Evolutionary conservation across 2,329 filamentous ascomycete species (phyloP).

Genomic region (Fusarium sp.): DNA sequence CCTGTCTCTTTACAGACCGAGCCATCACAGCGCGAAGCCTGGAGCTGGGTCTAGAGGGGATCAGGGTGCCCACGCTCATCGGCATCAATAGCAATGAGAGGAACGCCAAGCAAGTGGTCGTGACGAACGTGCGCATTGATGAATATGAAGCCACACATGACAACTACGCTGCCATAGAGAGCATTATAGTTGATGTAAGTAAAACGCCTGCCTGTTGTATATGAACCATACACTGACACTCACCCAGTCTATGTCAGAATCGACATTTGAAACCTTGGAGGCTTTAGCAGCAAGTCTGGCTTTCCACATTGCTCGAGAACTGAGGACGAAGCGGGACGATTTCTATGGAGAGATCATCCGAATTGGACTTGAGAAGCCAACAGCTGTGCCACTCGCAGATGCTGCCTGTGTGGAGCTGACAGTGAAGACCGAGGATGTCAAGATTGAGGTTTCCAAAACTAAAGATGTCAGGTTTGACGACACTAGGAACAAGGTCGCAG

Average conservation of each 20-base stretch:
- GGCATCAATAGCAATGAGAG: constrained; percentile 83
- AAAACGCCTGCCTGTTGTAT: background rate
- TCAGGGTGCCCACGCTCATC: constrained; percentile 77
- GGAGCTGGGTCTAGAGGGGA: constrained; percentile 66
- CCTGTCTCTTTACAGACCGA: constrained; percentile 59
- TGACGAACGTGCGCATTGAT: constrained; percentile 75
- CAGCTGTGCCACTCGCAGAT: constrained; percentile 80
- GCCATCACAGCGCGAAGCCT: constrained; percentile 49
- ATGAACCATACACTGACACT: constrained; percentile 3
- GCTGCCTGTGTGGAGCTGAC: constrained; percentile 75
- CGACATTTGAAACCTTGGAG: constrained; percentile 75
- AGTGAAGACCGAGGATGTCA: constrained; percentile 50
- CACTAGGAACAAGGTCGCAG: constrained; percentile 22
- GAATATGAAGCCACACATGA: constrained; percentile 63
- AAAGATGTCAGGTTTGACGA: constrained; percentile 33
- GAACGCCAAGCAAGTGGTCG: constrained; percentile 74
- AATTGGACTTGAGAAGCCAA: constrained; percentile 79
- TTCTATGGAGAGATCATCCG: constrained; percentile 66
- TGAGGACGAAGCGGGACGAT: constrained; percentile 49
- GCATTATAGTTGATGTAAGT: constrained; percentile 73
- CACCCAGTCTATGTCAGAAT: constrained; percentile 66
- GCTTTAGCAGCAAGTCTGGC: constrained; percentile 68
- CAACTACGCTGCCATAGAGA: constrained; percentile 70
- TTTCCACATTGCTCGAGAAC: constrained; percentile 61
- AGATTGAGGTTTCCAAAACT: constrained; percentile 23